A percentile compares a stretch with the other conserved stretches of the same genome.
These are phyloP conservation scores for Orbilia blumenaviensis DNA, from an alignment of 2,329 filamentous ascomycete species.

Conservation along the genomic window DNA sequence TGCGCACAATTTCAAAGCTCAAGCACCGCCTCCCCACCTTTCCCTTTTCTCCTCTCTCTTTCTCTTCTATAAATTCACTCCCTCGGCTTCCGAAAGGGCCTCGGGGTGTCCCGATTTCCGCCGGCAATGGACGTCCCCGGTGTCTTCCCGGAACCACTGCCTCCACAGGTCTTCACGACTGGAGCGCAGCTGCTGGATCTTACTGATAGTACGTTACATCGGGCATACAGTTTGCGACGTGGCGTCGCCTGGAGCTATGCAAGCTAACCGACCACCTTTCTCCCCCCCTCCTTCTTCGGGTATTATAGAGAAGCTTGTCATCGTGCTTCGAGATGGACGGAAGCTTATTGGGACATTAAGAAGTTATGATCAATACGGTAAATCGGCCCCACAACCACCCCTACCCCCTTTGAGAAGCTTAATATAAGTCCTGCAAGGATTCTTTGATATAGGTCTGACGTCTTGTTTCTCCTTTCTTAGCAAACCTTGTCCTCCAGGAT, in stretches of 20 bases:
- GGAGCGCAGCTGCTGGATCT: conserved; percentile 94
- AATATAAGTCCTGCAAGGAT: background rate
- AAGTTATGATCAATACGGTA: conserved; percentile 99
- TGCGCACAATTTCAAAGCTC: conserved; percentile 44
- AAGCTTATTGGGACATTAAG: conserved; percentile 92
- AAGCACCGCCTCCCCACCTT: conserved; percentile 39
- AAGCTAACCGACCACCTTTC: conserved; percentile 33
- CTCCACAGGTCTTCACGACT: conserved; percentile 98
- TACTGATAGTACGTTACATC: conserved; percentile 82
- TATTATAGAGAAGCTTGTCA: conserved; percentile 84
- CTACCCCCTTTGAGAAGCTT: background rate
- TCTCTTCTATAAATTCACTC: conserved; percentile 10
- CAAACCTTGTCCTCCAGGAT: conserved; percentile 92
- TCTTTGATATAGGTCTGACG: conserved; percentile 9
- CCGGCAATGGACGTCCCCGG: conserved; percentile 50
- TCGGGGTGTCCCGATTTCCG: conserved; percentile 17
- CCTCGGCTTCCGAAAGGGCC: conserved; percentile 21
- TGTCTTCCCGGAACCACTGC: conserved; percentile 69
- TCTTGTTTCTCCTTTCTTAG: conserved; percentile 63
- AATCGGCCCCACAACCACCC: background rate
- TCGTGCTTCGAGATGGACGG: conserved; percentile 88
- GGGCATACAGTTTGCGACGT: background rate
- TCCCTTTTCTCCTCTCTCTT: background rate
- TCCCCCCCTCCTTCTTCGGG: conserved; percentile 41
- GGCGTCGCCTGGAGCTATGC: background rate